Conservation (phyloP, 2,329 filamentous ascomycete species). For the Orbilia blumenaviensis region DNA sequence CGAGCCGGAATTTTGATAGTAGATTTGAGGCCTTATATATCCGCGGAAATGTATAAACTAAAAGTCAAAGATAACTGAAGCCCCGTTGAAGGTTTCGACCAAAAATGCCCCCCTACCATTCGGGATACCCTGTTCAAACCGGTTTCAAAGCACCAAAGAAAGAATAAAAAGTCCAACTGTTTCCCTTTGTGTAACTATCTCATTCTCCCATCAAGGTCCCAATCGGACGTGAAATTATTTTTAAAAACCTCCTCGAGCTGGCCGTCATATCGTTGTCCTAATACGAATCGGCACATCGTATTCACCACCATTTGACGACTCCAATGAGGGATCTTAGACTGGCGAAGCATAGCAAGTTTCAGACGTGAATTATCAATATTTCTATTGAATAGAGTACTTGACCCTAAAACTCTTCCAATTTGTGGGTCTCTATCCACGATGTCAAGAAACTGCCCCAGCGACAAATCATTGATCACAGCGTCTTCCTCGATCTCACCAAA, state of each 20-base stretch:
- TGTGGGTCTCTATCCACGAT: background rate
- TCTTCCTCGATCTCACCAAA: background rate
- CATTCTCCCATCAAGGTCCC: background rate
- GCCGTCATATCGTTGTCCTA: background rate
- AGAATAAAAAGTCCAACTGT: too few relatives aligned
- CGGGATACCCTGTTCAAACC: too few relatives aligned
- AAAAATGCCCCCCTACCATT: too few relatives aligned
- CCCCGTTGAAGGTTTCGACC: too few relatives aligned
- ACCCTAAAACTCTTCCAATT: background rate
- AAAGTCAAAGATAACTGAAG: too few relatives aligned
- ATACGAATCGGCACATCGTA: background rate
- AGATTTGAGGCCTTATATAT: too few relatives aligned
- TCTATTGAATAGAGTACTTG: background rate
- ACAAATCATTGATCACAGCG: constrained; percentile 16
- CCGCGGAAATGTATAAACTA: too few relatives aligned
- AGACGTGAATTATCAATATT: background rate
- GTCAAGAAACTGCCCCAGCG: background rate
- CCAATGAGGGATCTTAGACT: background rate
- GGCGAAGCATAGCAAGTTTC: background rate
- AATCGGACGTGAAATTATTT: too few relatives aligned
- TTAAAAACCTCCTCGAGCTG: too few relatives aligned
- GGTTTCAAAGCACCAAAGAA: too few relatives aligned
- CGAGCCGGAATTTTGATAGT: too few relatives aligned
- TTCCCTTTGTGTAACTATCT: too few relatives aligned
- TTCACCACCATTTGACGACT: background rate